Evolutionary conservation across 2,329 filamentous ascomycete species (phyloP).

Genomic region (Xylariaceae sp.): DNA sequence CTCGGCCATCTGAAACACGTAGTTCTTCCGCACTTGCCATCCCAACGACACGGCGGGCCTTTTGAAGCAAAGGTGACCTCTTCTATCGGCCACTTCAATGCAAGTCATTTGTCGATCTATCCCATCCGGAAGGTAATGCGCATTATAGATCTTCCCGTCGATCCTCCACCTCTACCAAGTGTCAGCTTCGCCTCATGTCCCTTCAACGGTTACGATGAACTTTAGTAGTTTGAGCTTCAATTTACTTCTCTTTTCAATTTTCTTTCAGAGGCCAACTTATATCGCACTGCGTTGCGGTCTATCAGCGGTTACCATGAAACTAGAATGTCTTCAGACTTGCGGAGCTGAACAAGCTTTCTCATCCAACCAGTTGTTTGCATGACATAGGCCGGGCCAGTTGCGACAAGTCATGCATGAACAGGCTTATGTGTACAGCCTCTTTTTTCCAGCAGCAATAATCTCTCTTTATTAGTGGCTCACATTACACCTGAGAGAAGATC

Average conservation of each 20-base stretch:
- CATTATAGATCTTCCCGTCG: conserved; percentile 22
- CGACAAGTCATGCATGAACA: conserved; percentile 4
- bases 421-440: not conserved
- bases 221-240: not conserved
- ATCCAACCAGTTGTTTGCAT: conserved; percentile 7
- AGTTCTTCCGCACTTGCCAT: conserved; percentile 21
- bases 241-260: not conserved
- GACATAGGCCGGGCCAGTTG: not conserved
- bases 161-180: conserved; percentile 17
- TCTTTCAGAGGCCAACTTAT: not conserved
- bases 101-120: conserved; percentile 18
- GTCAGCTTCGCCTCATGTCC: conserved; percentile 17
- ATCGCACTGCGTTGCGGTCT: not conserved
- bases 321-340: not conserved
- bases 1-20: conserved; percentile 24
- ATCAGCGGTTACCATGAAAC: not conserved
- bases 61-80: not conserved
- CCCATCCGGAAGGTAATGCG: conserved; percentile 14
- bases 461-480: no score
- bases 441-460: not conserved
- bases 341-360: not conserved
- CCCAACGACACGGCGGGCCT: conserved; percentile 8
- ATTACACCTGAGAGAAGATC: no score
- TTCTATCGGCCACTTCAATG: conserved; percentile 1
- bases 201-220: conserved; percentile 5